Percentiles rank a stretch among this genome's conserved stretches.
Conservation (phyloP, 2,329 filamentous ascomycete species). For the Trichophyton rubrum region DNA sequence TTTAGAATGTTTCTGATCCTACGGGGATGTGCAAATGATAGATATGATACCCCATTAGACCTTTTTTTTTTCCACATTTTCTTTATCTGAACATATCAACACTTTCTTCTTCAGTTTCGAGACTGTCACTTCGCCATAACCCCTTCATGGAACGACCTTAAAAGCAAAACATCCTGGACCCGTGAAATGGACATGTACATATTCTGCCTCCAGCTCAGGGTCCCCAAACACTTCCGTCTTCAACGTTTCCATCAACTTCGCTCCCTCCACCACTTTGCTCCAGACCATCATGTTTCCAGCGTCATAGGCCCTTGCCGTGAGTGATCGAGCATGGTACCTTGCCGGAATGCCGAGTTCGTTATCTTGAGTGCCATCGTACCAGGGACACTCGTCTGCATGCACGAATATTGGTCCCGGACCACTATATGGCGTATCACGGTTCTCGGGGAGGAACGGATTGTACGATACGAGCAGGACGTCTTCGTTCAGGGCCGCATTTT, state of each 20-base stretch:
- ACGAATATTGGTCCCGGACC: constrained; percentile 4
- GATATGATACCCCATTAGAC: not conserved
- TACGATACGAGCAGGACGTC: constrained; percentile 5
- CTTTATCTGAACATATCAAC: not conserved
- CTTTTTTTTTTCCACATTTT: not conserved
- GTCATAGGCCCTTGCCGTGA: constrained; percentile 3
- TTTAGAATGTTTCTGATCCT: not conserved
- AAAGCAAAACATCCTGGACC: constrained; percentile 9
- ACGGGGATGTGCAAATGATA: not conserved
- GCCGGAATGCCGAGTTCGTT: not conserved
- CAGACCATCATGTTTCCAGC: constrained; percentile 6
- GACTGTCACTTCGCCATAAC: too few relatives aligned
- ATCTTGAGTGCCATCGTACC: not conserved
- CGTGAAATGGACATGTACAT: constrained; percentile 8
- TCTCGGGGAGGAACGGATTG: constrained; percentile 3
- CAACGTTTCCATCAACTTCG: not conserved
- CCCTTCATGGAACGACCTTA: not conserved
- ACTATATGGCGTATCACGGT: not conserved
- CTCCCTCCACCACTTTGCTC: constrained; percentile 1
- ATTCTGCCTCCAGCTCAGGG: not conserved
- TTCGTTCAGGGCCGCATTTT: not conserved
- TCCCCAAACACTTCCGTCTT: not conserved
- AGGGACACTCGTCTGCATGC: constrained; percentile 1
- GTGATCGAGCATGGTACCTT: not conserved
- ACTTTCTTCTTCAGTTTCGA: not conserved